Base-by-base conservation (phyloP, 306 rosid species). In the Acacia melanoxylon region DNA sequence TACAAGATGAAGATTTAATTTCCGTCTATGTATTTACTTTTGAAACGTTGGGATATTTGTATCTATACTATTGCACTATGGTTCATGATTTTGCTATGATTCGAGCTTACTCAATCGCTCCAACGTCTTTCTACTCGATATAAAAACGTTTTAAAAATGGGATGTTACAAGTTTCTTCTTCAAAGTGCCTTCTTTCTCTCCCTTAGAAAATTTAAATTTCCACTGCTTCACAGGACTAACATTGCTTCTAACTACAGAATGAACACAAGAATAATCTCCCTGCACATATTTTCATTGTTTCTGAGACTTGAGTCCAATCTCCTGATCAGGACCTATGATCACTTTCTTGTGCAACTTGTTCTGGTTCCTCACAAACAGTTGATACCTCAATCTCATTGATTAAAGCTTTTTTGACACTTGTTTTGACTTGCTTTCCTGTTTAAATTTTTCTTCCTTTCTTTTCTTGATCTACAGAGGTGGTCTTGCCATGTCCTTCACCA, bases 91-190 rank as follows among this genome's bases (percentile, higher is more conserved):
- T n/a, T n/a, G n/a, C n/a, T n/a, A n/a, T n/a, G n/a, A n/a, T n/a
- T n/a, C n/a, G n/a, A n/a, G n/a, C n/a, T n/a, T n/a, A n/a, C n/a
- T n/a, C n/a, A n/a, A n/a, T n/a, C n/a, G n/a, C n/a, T n/a, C n/a
- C n/a, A n/a, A n/a, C n/a, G n/a, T n/a, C n/a, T n/a, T n/a, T n/a
- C n/a, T n/a, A n/a, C n/a, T n/a, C n/a, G n/a, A n/a, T n/a, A n/a
- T n/a, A n/a, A n/a, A n/a, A n/a, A n/a, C n/a, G n/a, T n/a, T n/a
- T n/a, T n/a, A n/a, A n/a, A n/a, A n/a, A n/a, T n/a, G n/a, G n/a
- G n/a, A n/a, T n/a, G n/a, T n/a, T n/a, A n/a, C n/a, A n/a, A 93
- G 78, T 58, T 93, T 90, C 81, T 89, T 90, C 97, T 91, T 86
- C 87, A 91, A 82, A 17, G 91, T 82, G 81, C 87, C 85, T 35